Evolutionary conservation across 257 asterid genomes (phyloP).

Genomic region (Coffea eugenioides): DNA sequence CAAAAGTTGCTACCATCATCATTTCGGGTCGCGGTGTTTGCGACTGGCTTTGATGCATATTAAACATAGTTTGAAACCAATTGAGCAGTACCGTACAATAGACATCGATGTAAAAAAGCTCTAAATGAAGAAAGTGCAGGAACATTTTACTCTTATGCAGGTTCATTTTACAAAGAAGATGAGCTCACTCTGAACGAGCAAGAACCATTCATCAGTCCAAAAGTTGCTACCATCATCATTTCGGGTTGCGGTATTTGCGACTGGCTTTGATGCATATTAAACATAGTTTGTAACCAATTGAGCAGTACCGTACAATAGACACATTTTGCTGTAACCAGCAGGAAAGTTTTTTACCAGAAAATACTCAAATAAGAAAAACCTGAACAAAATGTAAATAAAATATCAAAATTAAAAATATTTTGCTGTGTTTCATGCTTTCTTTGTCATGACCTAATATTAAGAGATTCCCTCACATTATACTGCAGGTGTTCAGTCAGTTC

Average conservation of each 20-base stretch:
- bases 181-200: too few relatives aligned
- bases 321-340: neutral
- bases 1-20: neutral
- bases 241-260: too few relatives aligned
- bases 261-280: neutral
- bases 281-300: neutral
- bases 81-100: neutral
- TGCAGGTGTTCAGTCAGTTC: neutral
- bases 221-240: too few relatives aligned
- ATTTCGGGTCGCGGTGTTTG: neutral
- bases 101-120: too few relatives aligned
- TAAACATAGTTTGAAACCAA: neutral
- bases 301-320: neutral
- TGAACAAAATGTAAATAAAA: neutral
- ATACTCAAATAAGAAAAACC: neutral
- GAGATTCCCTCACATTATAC: too few relatives aligned
- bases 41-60: neutral
- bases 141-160: too few relatives aligned
- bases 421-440: too few relatives aligned
- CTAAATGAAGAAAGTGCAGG: too few relatives aligned
- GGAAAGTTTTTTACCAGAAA: neutral
- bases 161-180: too few relatives aligned
- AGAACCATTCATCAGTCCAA: too few relatives aligned
- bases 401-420: too few relatives aligned
- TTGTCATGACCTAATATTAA: too few relatives aligned